These are phyloP conservation scores for Leucosporidium scottii DNA, from an alignment of 768 basidiomycete species.

Conservation along the genomic window DNA sequence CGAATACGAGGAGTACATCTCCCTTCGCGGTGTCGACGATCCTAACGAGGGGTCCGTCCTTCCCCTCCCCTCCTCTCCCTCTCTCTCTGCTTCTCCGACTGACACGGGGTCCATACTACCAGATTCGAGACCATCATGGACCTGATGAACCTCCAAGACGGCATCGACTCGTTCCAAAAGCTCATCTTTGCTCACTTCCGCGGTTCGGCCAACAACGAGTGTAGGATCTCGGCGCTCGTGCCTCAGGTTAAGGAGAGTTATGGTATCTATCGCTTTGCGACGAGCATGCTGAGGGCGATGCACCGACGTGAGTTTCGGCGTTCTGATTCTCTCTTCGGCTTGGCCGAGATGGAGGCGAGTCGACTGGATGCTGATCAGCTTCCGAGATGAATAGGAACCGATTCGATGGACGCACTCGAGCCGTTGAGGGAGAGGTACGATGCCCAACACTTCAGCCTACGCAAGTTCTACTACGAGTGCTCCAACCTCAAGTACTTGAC, in stretches of 20 bases:
- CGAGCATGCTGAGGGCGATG: conserved; percentile 97
- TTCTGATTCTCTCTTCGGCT: conserved; percentile 44
- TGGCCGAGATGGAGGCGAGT: background rate
- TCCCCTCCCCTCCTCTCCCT: no score
- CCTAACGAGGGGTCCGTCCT: conserved; percentile 53
- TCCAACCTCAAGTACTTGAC: conserved; percentile 97
- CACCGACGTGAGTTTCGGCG: conserved; percentile 74
- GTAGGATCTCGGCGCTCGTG: conserved; percentile 89
- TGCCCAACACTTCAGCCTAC: conserved; percentile 82
- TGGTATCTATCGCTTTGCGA: conserved; percentile 98
- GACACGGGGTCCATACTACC: conserved; percentile 6
- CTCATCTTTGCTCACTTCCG: conserved; percentile 93
- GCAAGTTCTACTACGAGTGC: conserved; percentile 99
- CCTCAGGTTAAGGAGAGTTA: conserved; percentile 98
- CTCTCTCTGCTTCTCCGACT: background rate
- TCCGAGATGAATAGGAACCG: conserved; percentile 57
- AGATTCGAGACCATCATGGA: conserved; percentile 98
- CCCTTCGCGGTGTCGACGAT: conserved; percentile 93
- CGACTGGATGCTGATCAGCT: background rate
- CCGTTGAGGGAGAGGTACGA: conserved; percentile 80
- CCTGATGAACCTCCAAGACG: conserved; percentile 95
- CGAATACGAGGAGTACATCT: conserved; percentile 98
- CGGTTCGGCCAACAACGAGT: conserved; percentile 88
- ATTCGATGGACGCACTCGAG: conserved; percentile 78
- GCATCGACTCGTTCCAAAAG: conserved; percentile 97